Conservation (phyloP, 2,329 filamentous ascomycete species). For the Sporothrix sp. region DNA sequence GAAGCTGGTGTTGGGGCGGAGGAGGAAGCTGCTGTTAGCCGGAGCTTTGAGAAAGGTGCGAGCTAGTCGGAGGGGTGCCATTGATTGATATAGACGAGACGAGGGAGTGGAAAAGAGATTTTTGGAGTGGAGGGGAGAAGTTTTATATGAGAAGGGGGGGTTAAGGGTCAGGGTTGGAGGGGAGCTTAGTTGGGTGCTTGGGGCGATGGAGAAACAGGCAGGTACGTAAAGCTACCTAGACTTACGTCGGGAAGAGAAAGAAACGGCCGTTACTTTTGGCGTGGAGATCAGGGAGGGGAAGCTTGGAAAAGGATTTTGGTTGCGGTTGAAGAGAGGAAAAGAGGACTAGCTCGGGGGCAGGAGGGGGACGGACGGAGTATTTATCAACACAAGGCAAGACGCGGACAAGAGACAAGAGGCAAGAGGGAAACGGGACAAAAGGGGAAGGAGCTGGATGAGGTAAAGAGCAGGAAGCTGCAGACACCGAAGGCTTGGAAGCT, state of each 20-base stretch:
- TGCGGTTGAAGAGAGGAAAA: constrained; percentile 1
- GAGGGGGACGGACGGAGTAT: constrained; percentile 8
- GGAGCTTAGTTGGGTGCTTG: background rate
- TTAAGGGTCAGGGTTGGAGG: background rate
- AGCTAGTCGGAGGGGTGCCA: constrained; percentile 9
- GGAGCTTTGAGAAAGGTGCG: constrained; percentile 11
- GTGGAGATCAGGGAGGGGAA: background rate
- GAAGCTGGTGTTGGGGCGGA: constrained; percentile 8
- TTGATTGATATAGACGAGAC: background rate
- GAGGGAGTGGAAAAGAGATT: background rate
- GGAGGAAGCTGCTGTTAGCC: constrained; percentile 6
- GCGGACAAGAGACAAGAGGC: background rate
- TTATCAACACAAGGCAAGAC: constrained; percentile 6
- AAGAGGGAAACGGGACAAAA: background rate
- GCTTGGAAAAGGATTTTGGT: background rate
- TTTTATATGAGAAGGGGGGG: background rate
- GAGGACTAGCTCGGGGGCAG: background rate
- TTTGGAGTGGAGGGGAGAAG: no score
- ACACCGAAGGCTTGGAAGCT: constrained; percentile 8
- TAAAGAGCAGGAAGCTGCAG: constrained; percentile 1
- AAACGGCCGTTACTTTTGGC: background rate
- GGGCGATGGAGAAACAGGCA: background rate
- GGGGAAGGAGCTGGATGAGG: background rate
- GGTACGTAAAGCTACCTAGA: background rate
- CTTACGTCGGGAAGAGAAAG: background rate